Percentiles rank a stretch among this genome's conserved stretches.
Evolutionary conservation across 208 protist species (phyloP).

Genomic region (Leishmania braziliensis): DNA sequence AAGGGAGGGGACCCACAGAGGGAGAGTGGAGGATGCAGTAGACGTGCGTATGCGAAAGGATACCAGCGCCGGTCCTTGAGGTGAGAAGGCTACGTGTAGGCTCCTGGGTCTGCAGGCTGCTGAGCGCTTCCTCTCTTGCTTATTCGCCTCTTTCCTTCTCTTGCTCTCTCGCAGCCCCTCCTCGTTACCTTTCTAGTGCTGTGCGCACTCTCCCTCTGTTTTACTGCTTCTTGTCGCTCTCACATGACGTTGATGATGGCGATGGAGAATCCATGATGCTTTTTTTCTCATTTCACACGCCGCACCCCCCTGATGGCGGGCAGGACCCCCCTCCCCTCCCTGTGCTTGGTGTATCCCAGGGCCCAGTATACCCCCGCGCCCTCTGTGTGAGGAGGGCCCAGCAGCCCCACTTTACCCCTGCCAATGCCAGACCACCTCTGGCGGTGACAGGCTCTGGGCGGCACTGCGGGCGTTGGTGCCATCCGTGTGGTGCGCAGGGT

Average conservation of each 20-base stretch:
- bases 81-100: not conserved
- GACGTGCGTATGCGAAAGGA: not conserved
- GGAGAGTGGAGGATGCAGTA: not conserved
- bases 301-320: no score
- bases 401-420: no score
- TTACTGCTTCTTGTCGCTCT: conserved; percentile 4
- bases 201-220: not conserved
- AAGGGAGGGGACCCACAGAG: not conserved
- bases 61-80: not conserved
- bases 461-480: no score
- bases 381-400: no score
- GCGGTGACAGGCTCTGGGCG: no score
- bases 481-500: not conserved
- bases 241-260: not conserved
- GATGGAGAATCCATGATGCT: no score
- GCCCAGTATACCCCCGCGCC: no score
- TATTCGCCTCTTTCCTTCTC: not conserved
- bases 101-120: not conserved
- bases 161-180: not conserved
- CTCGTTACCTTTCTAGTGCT: not conserved
- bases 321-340: no score
- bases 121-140: not conserved
- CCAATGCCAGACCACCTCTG: no score
- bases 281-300: no score
- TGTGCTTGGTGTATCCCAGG: no score